Evolutionary conservation across 1,284 basidiomycete genomes (phyloP).

Genomic region (Microbotryum lychnidis-dioicae): DNA sequence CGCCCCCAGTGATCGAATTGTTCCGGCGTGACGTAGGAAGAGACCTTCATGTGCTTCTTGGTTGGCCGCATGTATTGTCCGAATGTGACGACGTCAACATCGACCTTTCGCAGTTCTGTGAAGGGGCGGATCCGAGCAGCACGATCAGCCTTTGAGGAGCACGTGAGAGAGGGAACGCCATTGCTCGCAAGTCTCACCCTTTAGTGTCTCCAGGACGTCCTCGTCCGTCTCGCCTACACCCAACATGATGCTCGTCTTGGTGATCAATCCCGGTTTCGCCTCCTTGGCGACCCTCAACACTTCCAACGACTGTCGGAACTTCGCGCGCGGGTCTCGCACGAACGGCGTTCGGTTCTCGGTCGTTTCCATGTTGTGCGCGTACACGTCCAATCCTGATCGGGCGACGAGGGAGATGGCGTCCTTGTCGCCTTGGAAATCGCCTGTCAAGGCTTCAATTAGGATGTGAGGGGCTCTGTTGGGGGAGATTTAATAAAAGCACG

Average conservation of each 20-base stretch:
- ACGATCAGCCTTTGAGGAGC: not conserved
- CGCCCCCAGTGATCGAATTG: conserved; percentile 90
- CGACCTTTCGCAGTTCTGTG: conserved; percentile 70
- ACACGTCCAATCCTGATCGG: conserved; percentile 88
- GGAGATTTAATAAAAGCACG: not conserved
- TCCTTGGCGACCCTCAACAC: conserved; percentile 61
- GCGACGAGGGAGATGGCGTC: conserved; percentile 75
- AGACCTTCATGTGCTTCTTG: conserved; percentile 98
- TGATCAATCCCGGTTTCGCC: conserved; percentile 75
- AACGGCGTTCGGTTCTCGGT: conserved; percentile 86
- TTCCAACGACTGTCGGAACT: conserved; percentile 77
- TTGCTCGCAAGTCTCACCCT: conserved; percentile 49
- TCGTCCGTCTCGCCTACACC: conserved; percentile 86
- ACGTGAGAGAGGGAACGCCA: not conserved
- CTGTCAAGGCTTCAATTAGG: conserved; percentile 91
- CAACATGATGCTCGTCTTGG: conserved; percentile 98
- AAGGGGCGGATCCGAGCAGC: conserved; percentile 1
- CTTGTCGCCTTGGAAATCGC: conserved; percentile 79
- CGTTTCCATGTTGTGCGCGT: conserved; percentile 97
- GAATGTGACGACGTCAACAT: conserved; percentile 97
- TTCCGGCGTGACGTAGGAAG: conserved; percentile 84
- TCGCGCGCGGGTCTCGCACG: conserved; percentile 89
- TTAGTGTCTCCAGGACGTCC: conserved; percentile 73
- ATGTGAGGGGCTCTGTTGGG: conserved; percentile 73
- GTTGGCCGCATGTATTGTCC: conserved; percentile 99